Base-by-base conservation (phyloP, 192 early-diverging fungal genomes). In the Hyaloraphidium curvatum region DNA sequence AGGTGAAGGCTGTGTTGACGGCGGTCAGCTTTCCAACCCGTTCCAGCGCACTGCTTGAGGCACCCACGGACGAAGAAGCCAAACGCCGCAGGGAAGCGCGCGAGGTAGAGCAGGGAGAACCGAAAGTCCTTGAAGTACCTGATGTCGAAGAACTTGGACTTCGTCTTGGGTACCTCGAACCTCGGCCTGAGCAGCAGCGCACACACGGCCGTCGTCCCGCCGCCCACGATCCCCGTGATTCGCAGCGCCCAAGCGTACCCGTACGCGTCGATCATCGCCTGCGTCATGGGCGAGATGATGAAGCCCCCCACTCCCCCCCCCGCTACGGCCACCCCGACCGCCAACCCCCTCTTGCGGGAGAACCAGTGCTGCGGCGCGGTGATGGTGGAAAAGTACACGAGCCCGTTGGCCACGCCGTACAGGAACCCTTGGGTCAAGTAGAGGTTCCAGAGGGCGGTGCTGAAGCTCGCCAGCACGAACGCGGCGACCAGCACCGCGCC, bases 311-410 rank as follows among this genome's bases (percentile, higher is more conserved):
- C 43, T 14, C 43, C 43, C 14, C n/a, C 23, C 5, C 43, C 43
- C 14, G 43, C 43, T 22, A 66, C 62, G n/a, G 70, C 66, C 28
- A 72, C 64, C 5, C 78, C 78, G 0, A 72, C 52, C 2, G 78
- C 78, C 11, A 76, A 39, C 1, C 72, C 76, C 31, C 72, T 65
- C 16, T 62, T 59, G 26, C 59, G 66, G 21, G 58, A 67, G 54
- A 80, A 83, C 75, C 74, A 83, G 50, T 79, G 71, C 1, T 76
- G 67, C 1, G 81, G 76, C 11, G 77, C 59, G 1, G 71, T 68
- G 2, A 78, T 66, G 11, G 71, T 71, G 2, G 79, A 72, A 13
- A 71, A 70, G 39, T 72, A 83, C 7, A 70, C 67, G 29, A 81
- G 52, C 31, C 68, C 69, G 23, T 57, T 58, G 13, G 79, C 79